Percentiles rank a stretch among this genome's conserved stretches.
These are phyloP conservation scores for Limnomonas spitsbergensis DNA, from an alignment of 139 green algal species.

Conservation along the genomic window DNA sequence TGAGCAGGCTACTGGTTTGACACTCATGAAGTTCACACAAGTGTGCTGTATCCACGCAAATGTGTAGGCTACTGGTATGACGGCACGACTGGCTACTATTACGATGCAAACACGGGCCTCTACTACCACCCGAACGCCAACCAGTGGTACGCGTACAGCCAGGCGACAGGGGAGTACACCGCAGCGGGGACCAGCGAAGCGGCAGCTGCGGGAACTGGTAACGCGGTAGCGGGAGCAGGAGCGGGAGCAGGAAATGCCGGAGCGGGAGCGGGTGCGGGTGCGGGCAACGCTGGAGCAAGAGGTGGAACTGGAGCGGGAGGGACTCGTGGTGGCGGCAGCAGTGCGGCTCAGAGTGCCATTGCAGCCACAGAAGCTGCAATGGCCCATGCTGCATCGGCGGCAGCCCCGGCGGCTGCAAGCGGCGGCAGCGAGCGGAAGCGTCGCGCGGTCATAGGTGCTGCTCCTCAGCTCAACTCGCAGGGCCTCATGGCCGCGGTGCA, in stretches of 20 bases:
- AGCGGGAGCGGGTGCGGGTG: too few relatives aligned
- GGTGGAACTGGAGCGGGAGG: too few relatives aligned
- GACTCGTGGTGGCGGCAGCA: constrained; percentile 7
- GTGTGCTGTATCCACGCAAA: too few relatives aligned
- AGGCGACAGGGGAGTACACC: constrained; percentile 18
- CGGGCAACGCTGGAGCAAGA: too few relatives aligned
- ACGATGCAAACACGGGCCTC: constrained; percentile 23
- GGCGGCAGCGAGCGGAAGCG: neutral
- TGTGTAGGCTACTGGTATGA: constrained; percentile 24
- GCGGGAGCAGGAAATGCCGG: too few relatives aligned
- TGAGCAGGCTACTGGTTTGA: too few relatives aligned
- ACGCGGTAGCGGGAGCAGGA: too few relatives aligned
- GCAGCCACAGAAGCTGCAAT: neutral
- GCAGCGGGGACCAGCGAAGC: neutral
- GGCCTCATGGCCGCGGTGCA: constrained; percentile 24
- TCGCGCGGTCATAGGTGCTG: constrained; percentile 32
- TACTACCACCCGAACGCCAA: constrained; percentile 15
- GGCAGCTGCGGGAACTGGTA: constrained; percentile 3
- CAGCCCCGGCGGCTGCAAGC: neutral
- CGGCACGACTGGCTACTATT: constrained; percentile 22
- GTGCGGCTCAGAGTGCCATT: neutral
- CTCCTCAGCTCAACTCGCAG: constrained; percentile 28
- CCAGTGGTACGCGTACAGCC: constrained; percentile 22
- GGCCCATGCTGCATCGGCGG: neutral
- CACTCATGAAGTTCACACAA: too few relatives aligned